phyloP scores from a whole-genome alignment of 192 early-diverging fungal species.

The Linnemannia elongata region DNA sequence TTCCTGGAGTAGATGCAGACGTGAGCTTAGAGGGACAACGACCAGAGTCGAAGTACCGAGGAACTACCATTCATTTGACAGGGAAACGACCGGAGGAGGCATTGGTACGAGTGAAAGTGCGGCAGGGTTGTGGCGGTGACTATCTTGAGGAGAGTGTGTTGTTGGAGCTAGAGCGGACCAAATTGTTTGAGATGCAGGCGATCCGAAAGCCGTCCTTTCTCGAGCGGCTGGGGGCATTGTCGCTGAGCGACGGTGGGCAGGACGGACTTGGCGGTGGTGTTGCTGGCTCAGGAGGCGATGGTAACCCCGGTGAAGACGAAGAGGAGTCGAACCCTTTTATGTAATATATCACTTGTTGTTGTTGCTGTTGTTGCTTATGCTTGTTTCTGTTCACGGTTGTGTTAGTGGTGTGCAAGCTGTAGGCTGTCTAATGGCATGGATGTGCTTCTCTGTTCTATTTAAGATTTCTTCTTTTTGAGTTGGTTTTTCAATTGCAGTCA shows the following conservation, averaged over 20 bases:
- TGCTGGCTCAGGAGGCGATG: neutral
- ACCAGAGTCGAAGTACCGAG: neutral
- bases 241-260: neutral
- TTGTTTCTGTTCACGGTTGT: too few species aligned
- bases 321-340: neutral
- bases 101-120: slow-evolving; percentile 23
- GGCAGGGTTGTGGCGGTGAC: slow-evolving; percentile 16
- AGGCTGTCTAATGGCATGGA: too few species aligned
- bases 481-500: too few species aligned
- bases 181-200: slow-evolving; percentile 47
- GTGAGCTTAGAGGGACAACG: slow-evolving; percentile 13
- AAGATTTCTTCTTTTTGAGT: too few species aligned
- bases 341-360: neutral
- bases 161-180: slow-evolving; percentile 25
- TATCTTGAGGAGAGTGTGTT: slow-evolving; percentile 40
- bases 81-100: slow-evolving; percentile 32
- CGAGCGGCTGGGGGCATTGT: slow-evolving; percentile 19
- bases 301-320: neutral
- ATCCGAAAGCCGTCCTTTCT: slow-evolving; percentile 35
- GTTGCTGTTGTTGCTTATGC: too few species aligned
- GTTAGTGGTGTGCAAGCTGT: too few species aligned
- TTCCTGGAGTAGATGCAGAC: neutral
- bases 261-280: too few species aligned
- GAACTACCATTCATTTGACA: slow-evolving; percentile 3
- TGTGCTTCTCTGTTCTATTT: too few species aligned